Evolutionary conservation across 2,329 filamentous ascomycete genomes (phyloP), one percentile per base, ranked within the genome.

Genomic region (Scolecobasidium constrictum): DNA sequence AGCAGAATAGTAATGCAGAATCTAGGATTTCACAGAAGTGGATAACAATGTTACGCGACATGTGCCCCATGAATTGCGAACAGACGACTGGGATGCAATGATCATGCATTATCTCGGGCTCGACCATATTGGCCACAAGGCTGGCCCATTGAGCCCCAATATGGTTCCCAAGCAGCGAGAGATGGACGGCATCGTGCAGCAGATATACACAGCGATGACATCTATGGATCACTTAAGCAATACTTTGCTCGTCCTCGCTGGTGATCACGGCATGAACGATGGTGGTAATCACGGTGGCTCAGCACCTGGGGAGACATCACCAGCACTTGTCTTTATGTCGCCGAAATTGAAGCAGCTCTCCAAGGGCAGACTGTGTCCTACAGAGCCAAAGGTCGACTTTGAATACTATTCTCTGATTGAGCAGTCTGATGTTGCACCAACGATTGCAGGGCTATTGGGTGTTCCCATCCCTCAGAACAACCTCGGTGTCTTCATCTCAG

Each of bases 201-300:
- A 76, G 45, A 81, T 98, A 19, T 95, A 86, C 56, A 66, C 71
- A 11, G 82, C 85, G 5, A 83, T 98, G 49, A 73, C 83, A 54
- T 71, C 71, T 3, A 65, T 83, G 44, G 57, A 72, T 1, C 82
- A 94, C 59, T 75, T 95, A 1, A 57, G 75, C 22, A 83, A 83
- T 4, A 87, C 90, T 0, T 66, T 98, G 2, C 73, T 98, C 36
- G 79, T 98, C 3, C 65, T 98, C 5, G 86, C 82, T 44, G 92
- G 92, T 44, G 93, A 98, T 54, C 92, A 98, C 57, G 92, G 92
- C n/a, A 98, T 98, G 92, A 98, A 96, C 52, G 90, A 96, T 53
- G 92, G 86, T 16, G 92, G 92, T 2, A 96, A 96, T 52, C 92
- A 98, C 58, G 92, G 92, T 21, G 92, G 90, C 31, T 95, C 90